Conservation (phyloP, 106 monocot species). For the Ottelia alismoides region DNA sequence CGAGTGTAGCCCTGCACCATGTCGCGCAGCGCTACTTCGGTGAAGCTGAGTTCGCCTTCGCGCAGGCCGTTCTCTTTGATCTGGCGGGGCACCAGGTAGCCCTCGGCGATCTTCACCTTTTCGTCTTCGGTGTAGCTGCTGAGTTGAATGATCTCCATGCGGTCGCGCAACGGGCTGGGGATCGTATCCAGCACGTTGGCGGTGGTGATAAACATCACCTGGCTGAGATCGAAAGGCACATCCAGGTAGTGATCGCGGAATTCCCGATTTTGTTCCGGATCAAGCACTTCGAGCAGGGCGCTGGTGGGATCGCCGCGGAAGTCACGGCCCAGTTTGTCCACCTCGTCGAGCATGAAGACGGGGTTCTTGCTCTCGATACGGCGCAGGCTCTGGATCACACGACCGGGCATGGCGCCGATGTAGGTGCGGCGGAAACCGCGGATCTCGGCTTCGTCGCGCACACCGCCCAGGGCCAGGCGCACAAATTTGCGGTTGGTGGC, state of each 20-base stretch:
- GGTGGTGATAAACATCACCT: slow-evolving; percentile 8
- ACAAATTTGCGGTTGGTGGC: slow-evolving; percentile 3
- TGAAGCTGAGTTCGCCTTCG: no score
- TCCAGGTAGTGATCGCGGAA: slow-evolving; percentile 10
- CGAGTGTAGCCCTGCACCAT: slow-evolving; percentile 1
- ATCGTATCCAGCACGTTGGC: slow-evolving; percentile 1
- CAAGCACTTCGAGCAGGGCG: slow-evolving; percentile 5
- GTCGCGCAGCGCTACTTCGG: no score
- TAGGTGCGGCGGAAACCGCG: slow-evolving; percentile 5
- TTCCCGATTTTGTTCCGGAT: slow-evolving; percentile 4
- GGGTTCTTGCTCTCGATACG: neutral
- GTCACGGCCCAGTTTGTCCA: slow-evolving; percentile 3
- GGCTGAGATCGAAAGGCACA: slow-evolving; percentile 8
- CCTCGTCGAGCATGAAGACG: slow-evolving; percentile 4
- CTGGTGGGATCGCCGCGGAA: slow-evolving; percentile 1
- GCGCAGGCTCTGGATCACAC: slow-evolving; percentile 5
- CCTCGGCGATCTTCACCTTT: slow-evolving; percentile 6
- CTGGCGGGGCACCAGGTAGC: slow-evolving; percentile 1
- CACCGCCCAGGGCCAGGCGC: slow-evolving; percentile 2
- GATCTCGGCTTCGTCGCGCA: no score
- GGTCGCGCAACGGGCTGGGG: slow-evolving; percentile 4
- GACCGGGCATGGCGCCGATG: slow-evolving; percentile 6
- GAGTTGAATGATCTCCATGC: slow-evolving; percentile 7
- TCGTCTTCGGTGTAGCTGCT: slow-evolving; percentile 1
- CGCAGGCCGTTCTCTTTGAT: no score